Percentiles rank a stretch among this genome's conserved stretches.
phyloP scores from a whole-genome alignment of 345 rosid genomes.

The Moricandia arvensis region DNA sequence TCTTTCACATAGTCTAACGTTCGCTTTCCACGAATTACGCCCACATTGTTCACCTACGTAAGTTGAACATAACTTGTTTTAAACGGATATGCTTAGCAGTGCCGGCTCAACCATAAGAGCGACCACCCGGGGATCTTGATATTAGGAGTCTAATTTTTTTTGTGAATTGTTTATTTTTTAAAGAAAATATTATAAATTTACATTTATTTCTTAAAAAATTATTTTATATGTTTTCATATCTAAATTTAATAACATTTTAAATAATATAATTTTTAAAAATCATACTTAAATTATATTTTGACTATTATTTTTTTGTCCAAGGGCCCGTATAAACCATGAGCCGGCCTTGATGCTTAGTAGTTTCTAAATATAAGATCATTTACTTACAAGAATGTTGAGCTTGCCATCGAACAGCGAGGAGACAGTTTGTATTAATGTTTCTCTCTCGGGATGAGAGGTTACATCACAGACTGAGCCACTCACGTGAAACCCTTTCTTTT shows the following conservation, averaged over 20 bases:
- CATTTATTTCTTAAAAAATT: too few species aligned
- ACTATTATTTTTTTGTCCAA: too few species aligned
- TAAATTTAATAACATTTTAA: too few species aligned
- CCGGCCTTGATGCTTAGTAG: background rate
- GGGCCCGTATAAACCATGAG: too few species aligned
- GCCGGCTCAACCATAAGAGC: too few species aligned
- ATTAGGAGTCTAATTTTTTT: too few species aligned
- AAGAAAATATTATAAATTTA: too few species aligned
- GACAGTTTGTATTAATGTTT: background rate
- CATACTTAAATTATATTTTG: too few species aligned
- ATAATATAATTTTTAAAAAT: too few species aligned
- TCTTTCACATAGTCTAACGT: background rate
- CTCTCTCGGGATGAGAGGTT: conserved; percentile 12
- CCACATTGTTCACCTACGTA: background rate
- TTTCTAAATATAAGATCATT: background rate
- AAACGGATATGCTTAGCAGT: background rate
- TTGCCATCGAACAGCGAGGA: background rate
- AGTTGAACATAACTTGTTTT: background rate
- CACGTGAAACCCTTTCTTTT: conserved; percentile 27
- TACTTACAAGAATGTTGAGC: background rate
- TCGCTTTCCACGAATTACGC: background rate
- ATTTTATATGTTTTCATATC: too few species aligned
- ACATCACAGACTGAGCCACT: conserved; percentile 31
- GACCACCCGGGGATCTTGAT: too few species aligned
- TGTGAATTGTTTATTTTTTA: too few species aligned